Conservation (phyloP, 805 yeast species). For the Ogataea dorogensis region DNA sequence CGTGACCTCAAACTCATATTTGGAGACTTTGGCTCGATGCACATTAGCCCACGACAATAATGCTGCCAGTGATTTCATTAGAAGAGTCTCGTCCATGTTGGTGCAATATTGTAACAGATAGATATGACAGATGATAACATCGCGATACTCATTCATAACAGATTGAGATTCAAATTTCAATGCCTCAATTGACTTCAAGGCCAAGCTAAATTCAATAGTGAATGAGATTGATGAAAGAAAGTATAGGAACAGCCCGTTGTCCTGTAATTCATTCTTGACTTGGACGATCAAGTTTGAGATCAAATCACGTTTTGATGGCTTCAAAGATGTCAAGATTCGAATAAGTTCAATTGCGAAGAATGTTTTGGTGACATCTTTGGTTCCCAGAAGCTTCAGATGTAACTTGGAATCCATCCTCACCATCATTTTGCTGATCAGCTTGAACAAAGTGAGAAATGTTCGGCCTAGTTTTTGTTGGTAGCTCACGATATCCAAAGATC, state of each 20-base stretch:
- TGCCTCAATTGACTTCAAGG: slow-evolving; percentile 22
- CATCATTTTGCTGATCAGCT: slow-evolving; percentile 24
- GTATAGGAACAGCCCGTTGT: slow-evolving; percentile 31
- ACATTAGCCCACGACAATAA: slow-evolving; percentile 10
- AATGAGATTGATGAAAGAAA: slow-evolving; percentile 30
- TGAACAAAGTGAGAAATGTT: slow-evolving; percentile 17
- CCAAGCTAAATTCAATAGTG: slow-evolving; percentile 23
- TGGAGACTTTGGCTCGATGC: slow-evolving; percentile 8
- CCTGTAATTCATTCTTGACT: slow-evolving; percentile 23
- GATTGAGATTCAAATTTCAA: slow-evolving; percentile 20
- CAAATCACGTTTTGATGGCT: slow-evolving; percentile 21
- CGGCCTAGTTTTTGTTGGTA: slow-evolving; percentile 8
- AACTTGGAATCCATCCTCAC: slow-evolving; percentile 15
- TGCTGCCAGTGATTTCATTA: slow-evolving; percentile 13
- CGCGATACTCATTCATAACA: slow-evolving; percentile 7
- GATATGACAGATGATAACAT: slow-evolving; percentile 27
- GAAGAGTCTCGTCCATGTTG: slow-evolving; percentile 8
- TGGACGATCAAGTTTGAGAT: slow-evolving; percentile 27
- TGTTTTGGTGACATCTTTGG: slow-evolving; percentile 21
- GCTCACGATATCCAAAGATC: slow-evolving; percentile 1
- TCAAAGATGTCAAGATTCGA: slow-evolving; percentile 24
- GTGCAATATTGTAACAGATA: slow-evolving; percentile 22
- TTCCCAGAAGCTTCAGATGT: slow-evolving; percentile 11
- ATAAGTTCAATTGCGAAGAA: slow-evolving; percentile 23
- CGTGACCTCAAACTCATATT: slow-evolving; percentile 35